Evolutionary conservation across 805 yeast species (phyloP).

Genomic region (Isabelozyma rhagii): DNA sequence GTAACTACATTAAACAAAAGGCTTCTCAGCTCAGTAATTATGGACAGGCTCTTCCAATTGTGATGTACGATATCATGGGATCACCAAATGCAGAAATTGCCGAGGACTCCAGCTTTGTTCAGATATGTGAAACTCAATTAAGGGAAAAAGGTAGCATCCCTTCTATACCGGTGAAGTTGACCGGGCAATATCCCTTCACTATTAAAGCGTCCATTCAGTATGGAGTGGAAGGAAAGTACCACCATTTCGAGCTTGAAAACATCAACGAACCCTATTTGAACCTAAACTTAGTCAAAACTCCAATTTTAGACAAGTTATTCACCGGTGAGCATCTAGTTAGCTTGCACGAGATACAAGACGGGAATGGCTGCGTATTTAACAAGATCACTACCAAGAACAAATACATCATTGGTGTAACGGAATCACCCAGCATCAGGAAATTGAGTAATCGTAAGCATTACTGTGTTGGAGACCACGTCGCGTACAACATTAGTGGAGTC

Average conservation of each 20-base stretch:
- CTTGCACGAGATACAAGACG: conserved; percentile 59
- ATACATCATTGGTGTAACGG: conserved; percentile 62
- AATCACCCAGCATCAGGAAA: conserved; percentile 65
- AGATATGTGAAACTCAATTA: conserved; percentile 41
- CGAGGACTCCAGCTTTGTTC: conserved; percentile 44
- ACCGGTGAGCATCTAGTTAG: conserved; percentile 71
- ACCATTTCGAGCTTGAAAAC: conserved; percentile 41
- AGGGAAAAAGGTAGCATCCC: conserved; percentile 21
- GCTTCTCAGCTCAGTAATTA: conserved; percentile 1
- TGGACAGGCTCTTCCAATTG: conserved; percentile 9
- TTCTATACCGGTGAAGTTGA: conserved; percentile 48
- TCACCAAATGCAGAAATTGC: conserved; percentile 60
- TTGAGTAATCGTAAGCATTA: conserved; percentile 38
- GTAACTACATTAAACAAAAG: conserved; percentile 48
- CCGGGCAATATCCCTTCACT: conserved; percentile 62
- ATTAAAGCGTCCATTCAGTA: conserved; percentile 58
- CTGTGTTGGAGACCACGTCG: conserved; percentile 91
- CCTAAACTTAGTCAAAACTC: conserved; percentile 23
- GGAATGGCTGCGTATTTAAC: conserved; percentile 62
- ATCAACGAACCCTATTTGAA: conserved; percentile 27
- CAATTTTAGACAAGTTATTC: conserved; percentile 49
- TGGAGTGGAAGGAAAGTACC: conserved; percentile 54
- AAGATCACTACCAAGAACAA: conserved; percentile 35
- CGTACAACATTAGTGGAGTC: conserved; percentile 70
- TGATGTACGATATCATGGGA: conserved; percentile 46